phyloP scores from a whole-genome alignment of 768 basidiomycete species.

The Mycena crocata region DNA sequence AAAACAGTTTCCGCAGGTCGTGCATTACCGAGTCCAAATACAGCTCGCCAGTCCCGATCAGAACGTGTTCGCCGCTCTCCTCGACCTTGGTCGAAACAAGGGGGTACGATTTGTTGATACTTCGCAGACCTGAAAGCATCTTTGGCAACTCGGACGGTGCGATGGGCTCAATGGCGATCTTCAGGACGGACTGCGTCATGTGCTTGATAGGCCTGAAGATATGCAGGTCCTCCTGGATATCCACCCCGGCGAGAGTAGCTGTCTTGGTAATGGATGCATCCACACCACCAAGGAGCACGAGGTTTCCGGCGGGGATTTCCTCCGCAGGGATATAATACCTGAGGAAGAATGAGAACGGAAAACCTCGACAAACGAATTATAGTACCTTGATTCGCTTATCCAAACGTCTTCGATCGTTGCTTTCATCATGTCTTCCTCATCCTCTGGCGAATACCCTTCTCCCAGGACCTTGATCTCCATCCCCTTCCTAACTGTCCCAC shows the following conservation, averaged over 20 bases:
- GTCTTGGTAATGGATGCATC: slow-evolving; percentile 96
- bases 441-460: slow-evolving; percentile 98
- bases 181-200: slow-evolving; percentile 96
- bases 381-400: slow-evolving; percentile 89
- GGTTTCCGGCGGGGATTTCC: slow-evolving; percentile 90
- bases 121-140: slow-evolving; percentile 96
- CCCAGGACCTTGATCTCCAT: slow-evolving; percentile 94
- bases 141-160: slow-evolving; percentile 98
- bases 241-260: slow-evolving; percentile 82
- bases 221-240: slow-evolving; percentile 87
- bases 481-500: slow-evolving; percentile 89
- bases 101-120: slow-evolving; percentile 98
- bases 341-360: slow-evolving; percentile 25
- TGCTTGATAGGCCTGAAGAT: slow-evolving; percentile 98
- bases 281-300: slow-evolving; percentile 92
- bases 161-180: slow-evolving; percentile 98
- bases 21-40: slow-evolving; percentile 98
- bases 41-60: slow-evolving; percentile 96
- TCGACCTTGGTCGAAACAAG: slow-evolving; percentile 95
- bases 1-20: slow-evolving; percentile 90
- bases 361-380: slow-evolving; percentile 31
- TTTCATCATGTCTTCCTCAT: slow-evolving; percentile 97
- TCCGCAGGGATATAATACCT: slow-evolving; percentile 94
- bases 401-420: slow-evolving; percentile 87
- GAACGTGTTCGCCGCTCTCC: slow-evolving; percentile 97